Percentiles rank a stretch among this genome's conserved stretches.
phyloP scores from a whole-genome alignment of 257 asterid genomes.

The Parsonsia alboflavescens region DNA sequence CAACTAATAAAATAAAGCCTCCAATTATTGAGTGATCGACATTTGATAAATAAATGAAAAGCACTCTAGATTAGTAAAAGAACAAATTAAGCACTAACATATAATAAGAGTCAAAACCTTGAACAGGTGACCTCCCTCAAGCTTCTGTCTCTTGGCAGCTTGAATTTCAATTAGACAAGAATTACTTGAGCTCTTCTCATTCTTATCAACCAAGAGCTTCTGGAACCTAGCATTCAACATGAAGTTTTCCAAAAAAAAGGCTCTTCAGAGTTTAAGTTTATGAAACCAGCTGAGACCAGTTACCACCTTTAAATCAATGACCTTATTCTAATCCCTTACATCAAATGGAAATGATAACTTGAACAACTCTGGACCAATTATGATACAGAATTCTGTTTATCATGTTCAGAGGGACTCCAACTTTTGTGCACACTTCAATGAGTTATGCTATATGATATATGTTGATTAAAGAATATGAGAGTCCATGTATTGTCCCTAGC shows the following conservation, averaged over 20 bases:
- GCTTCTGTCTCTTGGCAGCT: slow-evolving; percentile 95
- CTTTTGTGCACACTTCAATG: not conserved
- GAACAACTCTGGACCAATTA: not conserved
- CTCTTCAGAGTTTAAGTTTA: not conserved
- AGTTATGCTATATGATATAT: too few species aligned
- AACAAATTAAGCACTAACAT: slow-evolving; percentile 2
- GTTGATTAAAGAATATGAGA: not conserved
- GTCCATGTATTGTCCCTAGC: slow-evolving; percentile 2
- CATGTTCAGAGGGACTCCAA: not conserved
- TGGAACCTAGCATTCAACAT: slow-evolving; percentile 46
- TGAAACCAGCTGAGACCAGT: not conserved
- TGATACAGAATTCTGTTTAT: not conserved
- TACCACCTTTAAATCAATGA: not conserved
- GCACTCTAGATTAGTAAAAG: not conserved
- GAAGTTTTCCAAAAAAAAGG: not conserved
- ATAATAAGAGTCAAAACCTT: slow-evolving; percentile 44
- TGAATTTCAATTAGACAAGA: slow-evolving; percentile 57
- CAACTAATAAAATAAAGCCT: not conserved
- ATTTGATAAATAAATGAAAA: not conserved
- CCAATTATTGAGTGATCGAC: not conserved
- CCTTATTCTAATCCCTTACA: not conserved
- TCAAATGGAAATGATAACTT: not conserved
- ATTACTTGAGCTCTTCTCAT: slow-evolving; percentile 38
- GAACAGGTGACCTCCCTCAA: slow-evolving; percentile 77
- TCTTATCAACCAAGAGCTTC: slow-evolving; percentile 34